phyloP scores from a whole-genome alignment of 768 basidiomycete species.

The Psilocybe cubensis region DNA sequence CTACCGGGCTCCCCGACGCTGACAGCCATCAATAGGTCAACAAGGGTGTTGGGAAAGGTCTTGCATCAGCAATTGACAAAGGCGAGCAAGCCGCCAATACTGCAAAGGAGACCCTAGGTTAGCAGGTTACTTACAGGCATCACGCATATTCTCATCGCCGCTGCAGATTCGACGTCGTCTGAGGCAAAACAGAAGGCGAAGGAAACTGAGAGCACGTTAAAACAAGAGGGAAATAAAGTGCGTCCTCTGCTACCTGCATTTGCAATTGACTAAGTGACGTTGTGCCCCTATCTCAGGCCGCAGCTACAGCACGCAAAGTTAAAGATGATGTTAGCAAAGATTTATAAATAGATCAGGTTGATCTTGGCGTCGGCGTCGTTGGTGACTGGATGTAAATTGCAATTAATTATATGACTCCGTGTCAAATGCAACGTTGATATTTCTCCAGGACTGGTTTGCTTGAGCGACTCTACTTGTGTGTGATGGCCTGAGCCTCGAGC shows the following conservation, averaged over 20 bases:
- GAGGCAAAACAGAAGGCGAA: conserved; percentile 38
- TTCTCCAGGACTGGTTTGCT: no score
- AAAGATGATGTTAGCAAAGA: conserved; percentile 13
- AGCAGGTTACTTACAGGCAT: conserved; percentile 3
- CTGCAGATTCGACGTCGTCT: conserved; percentile 36
- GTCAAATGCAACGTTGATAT: no score
- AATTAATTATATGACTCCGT: not conserved
- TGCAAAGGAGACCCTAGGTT: conserved; percentile 47
- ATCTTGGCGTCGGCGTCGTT: conserved; percentile 18
- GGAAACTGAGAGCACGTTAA: conserved; percentile 14
- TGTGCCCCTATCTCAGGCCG: not conserved
- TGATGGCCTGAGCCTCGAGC: no score
- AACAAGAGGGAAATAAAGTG: conserved; percentile 26
- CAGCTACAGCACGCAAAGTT: conserved; percentile 7
- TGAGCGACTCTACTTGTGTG: no score
- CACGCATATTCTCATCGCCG: not conserved
- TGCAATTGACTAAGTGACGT: not conserved
- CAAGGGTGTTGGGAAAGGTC: conserved; percentile 44
- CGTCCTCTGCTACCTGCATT: not conserved
- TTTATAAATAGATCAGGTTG: conserved; percentile 3
- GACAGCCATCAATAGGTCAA: conserved; percentile 40
- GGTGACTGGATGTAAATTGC: no score
- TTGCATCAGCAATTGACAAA: conserved; percentile 50
- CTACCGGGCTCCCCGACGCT: not conserved
- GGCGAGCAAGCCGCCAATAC: conserved; percentile 45